Base-by-base conservation (phyloP, 2,329 filamentous ascomycete genomes). In the Paraphoma chrysanthemicola region DNA sequence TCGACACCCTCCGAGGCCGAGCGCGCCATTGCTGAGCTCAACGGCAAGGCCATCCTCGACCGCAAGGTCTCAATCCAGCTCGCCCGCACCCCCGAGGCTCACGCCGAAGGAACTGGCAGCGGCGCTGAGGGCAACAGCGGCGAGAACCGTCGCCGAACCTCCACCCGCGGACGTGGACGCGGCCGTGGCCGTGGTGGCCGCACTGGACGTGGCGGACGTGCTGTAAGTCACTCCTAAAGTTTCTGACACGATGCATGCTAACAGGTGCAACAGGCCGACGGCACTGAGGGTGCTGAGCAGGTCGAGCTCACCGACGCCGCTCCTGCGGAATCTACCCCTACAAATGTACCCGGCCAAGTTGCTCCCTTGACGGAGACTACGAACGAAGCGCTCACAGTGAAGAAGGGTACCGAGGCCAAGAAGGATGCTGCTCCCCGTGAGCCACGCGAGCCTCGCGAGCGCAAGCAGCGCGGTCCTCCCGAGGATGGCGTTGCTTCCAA, bases 1-100 rank as follows among this genome's bases (percentile, higher is more conserved):
- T 96, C 92, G 61, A 97, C 94, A 65, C 92, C 95, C 59, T 88
- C 88, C 67, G 95, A 98, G 85, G 95, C 95, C 64, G 92, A 97
- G 82, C 92, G 93, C 79, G 95, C 95, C 76, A 98, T 99, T 73
- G 85, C 87, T 72, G 92, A 97, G 82, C 90, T 99, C 67, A 97
- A 95, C 73, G 94, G 94, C 80, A 93, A 97, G 85, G 93, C 96
- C 83, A 95, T 99, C 73, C 88, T 98, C 57, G 93, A 97, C 81
- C 94, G 95, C 81, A 98, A 98, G 90, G 95, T 98, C 76, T 98
- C 93, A 44, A 95, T 99, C 68, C 95, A 99, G 85, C 90, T 97
- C 74, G 95, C 95, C 75, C 94, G 94, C 83, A 98, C 97, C 86
- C 94, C 94, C 58, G 94, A 98, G 84, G 86, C 90, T 67, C 86